Percentiles rank a stretch among this genome's conserved stretches.
Conservation (phyloP, 495 filamentous ascomycete genomes). For the Penicillium ucsense region DNA sequence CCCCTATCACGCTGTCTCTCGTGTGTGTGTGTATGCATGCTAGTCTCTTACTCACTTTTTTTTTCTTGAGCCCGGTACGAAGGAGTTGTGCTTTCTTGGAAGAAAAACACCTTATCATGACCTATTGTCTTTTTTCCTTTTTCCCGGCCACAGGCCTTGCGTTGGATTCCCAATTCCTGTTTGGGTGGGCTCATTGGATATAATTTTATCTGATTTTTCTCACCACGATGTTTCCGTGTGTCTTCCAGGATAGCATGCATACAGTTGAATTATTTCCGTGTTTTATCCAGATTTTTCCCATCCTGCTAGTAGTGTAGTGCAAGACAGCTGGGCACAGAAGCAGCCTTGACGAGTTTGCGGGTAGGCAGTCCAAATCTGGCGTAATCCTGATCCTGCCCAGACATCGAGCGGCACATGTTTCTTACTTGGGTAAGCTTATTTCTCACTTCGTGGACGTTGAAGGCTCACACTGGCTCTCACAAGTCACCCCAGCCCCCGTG, state of each 20-base stretch:
- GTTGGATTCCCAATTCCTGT: slow-evolving; percentile 22
- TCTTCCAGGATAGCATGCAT: slow-evolving; percentile 32
- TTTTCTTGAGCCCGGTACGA: slow-evolving; percentile 18
- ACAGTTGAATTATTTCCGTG: slow-evolving; percentile 22
- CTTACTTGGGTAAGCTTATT: no score
- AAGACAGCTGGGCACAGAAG: no score
- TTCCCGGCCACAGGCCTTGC: slow-evolving; percentile 19
- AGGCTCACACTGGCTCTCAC: no score
- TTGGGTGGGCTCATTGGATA: slow-evolving; percentile 40
- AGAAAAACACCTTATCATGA: slow-evolving; percentile 28
- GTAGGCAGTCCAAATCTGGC: no score
- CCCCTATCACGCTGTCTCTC: not conserved
- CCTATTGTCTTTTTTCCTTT: slow-evolving; percentile 23
- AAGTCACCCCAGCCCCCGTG: no score
- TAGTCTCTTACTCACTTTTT: slow-evolving; percentile 1
- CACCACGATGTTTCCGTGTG: slow-evolving; percentile 32
- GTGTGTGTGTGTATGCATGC: slow-evolving; percentile 2
- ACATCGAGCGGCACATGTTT: no score
- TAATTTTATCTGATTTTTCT: slow-evolving; percentile 28
- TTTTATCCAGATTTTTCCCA: slow-evolving; percentile 1
- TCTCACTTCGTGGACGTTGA: no score
- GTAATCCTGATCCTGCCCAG: no score
- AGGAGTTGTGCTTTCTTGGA: slow-evolving; percentile 24
- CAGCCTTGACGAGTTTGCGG: no score
- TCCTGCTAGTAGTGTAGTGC: not conserved